Percentiles rank a stretch among this genome's conserved stretches.
Evolutionary conservation across 2,329 filamentous ascomycete species (phyloP).

Genomic region (Gaeumannomyces tritici): DNA sequence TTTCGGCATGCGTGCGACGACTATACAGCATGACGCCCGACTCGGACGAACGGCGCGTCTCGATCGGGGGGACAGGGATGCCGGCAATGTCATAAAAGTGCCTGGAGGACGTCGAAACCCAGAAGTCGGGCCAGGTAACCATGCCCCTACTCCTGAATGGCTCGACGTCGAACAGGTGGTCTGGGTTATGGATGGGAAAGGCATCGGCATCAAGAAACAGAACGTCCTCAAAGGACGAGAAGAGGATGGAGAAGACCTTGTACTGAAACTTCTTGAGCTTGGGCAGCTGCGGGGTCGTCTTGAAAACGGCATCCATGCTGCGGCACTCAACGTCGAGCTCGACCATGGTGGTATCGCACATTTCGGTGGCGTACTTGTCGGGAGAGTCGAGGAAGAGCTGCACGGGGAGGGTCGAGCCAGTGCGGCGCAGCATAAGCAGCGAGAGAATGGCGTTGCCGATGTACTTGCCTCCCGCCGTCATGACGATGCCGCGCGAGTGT

Average conservation of each 20-base stretch:
- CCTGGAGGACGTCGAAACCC: slow-evolving; percentile 29
- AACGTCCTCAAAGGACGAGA: slow-evolving; percentile 48
- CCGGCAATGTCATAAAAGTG: slow-evolving; percentile 33
- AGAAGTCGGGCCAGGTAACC: slow-evolving; percentile 49
- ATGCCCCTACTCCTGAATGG: slow-evolving; percentile 42
- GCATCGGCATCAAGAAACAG: slow-evolving; percentile 50
- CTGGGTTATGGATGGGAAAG: slow-evolving; percentile 31
- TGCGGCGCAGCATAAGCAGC: slow-evolving; percentile 39
- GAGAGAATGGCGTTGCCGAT: slow-evolving; percentile 39
- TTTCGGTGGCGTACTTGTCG: slow-evolving; percentile 16
- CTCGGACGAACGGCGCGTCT: slow-evolving; percentile 28
- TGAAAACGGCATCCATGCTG: slow-evolving; percentile 18
- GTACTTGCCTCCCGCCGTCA: slow-evolving; percentile 35
- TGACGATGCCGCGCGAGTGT: slow-evolving; percentile 35
- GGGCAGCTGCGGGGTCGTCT: slow-evolving; percentile 9
- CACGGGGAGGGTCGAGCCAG: slow-evolving; percentile 38
- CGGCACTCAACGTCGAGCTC: slow-evolving; percentile 21
- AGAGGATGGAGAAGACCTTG: slow-evolving; percentile 46
- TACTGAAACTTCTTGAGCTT: slow-evolving; percentile 37
- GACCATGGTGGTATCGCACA: slow-evolving; percentile 21
- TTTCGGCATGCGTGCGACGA: slow-evolving; percentile 33
- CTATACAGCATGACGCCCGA: slow-evolving; percentile 37
- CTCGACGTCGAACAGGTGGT: slow-evolving; percentile 35
- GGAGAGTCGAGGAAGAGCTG: slow-evolving; percentile 24
- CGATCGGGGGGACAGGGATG: slow-evolving; percentile 18